Percentiles rank a stretch among this genome's conserved stretches.
Conservation (phyloP, 1,139 yeast species). For the Maudiozyma humilis region DNA sequence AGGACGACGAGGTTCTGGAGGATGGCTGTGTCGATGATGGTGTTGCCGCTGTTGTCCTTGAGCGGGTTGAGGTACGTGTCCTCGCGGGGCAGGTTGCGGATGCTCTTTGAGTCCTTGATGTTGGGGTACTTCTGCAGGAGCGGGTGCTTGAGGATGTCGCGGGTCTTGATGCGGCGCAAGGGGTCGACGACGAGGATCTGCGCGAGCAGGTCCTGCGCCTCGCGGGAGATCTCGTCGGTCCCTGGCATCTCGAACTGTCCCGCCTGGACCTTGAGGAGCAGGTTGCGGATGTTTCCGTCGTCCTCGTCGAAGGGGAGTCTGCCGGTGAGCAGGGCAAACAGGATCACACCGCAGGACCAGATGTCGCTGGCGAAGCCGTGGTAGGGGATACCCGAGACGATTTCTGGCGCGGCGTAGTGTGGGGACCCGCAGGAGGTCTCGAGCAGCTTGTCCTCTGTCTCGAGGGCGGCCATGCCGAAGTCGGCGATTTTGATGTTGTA, state of each 20-base stretch:
- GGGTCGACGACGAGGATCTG: slow-evolving; percentile 79
- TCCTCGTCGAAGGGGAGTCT: slow-evolving; percentile 96
- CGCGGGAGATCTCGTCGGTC: slow-evolving; percentile 53
- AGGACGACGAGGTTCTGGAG: slow-evolving; percentile 60
- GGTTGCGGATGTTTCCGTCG: slow-evolving; percentile 61
- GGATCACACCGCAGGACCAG: slow-evolving; percentile 96
- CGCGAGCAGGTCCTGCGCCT: slow-evolving; percentile 62
- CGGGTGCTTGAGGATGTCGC: slow-evolving; percentile 70
- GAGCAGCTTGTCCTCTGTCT: slow-evolving; percentile 70
- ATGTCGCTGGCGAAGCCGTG: slow-evolving; percentile 97
- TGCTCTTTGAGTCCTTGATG: slow-evolving; percentile 34
- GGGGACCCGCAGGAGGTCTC: slow-evolving; percentile 98
- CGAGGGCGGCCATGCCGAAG: slow-evolving; percentile 99
- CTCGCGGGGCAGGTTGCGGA: slow-evolving; percentile 54
- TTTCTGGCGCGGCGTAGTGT: slow-evolving; percentile 96
- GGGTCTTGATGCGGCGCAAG: slow-evolving; percentile 61
- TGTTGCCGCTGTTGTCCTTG: slow-evolving; percentile 31
- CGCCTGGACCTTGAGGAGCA: slow-evolving; percentile 80
- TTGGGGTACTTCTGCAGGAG: slow-evolving; percentile 52
- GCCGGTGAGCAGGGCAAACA: slow-evolving; percentile 89
- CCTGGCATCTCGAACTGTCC: slow-evolving; percentile 83
- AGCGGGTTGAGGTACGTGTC: slow-evolving; percentile 51
- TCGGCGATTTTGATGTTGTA: slow-evolving; percentile 93
- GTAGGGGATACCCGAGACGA: slow-evolving; percentile 86
- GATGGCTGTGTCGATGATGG: slow-evolving; percentile 52